These are phyloP conservation scores for Benincasa hispida DNA, from an alignment of 306 rosid genomes.

Conservation along the genomic window DNA sequence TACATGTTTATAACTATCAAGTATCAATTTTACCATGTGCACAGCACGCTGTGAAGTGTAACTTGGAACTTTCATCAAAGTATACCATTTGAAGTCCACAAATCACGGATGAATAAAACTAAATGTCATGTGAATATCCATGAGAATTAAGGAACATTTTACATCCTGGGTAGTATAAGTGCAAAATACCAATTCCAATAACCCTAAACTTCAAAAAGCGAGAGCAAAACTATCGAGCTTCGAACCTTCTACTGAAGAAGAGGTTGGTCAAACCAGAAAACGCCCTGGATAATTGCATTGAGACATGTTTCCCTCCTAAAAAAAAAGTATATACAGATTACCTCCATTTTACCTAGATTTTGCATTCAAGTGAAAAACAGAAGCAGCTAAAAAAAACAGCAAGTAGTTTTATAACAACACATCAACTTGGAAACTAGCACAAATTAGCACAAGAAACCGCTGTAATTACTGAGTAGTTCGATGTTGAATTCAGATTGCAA, in stretches of 20 bases:
- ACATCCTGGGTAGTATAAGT: neutral
- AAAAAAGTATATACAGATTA: neutral
- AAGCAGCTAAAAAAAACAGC: neutral
- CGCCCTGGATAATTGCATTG: slow-evolving; percentile 61
- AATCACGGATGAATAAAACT: neutral
- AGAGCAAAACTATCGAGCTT: neutral
- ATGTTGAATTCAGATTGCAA: neutral
- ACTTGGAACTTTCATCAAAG: neutral
- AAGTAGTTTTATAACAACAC: neutral
- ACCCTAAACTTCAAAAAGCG: neutral
- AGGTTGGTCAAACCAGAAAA: slow-evolving; percentile 63
- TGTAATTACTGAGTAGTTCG: neutral
- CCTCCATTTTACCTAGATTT: neutral
- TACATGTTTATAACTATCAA: neutral
- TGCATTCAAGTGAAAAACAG: neutral
- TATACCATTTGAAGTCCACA: neutral
- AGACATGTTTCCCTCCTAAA: slow-evolving; percentile 50
- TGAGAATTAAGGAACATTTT: neutral
- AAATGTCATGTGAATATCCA: neutral
- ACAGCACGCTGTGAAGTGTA: neutral
- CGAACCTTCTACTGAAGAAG: slow-evolving; percentile 69
- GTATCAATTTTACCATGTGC: neutral
- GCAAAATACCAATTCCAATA: neutral
- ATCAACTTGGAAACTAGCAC: neutral
- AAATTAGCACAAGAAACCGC: neutral